Base-by-base conservation (phyloP, 176 grass and related monocot species). In the Eragrostis curvula region DNA sequence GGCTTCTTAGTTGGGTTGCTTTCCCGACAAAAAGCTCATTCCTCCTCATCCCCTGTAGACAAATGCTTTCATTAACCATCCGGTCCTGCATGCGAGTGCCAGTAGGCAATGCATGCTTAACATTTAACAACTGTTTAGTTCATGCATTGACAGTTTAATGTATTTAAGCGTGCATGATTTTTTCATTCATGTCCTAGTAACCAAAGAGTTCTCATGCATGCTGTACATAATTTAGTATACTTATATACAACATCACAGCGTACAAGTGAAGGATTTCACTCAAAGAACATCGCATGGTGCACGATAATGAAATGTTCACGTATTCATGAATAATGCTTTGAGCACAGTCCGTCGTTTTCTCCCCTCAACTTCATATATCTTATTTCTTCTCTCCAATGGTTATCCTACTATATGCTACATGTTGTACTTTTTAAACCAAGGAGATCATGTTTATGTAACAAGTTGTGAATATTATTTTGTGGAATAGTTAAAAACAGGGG, bases 1-100 rank as follows among this genome's bases (percentile, higher is more conserved):
- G 88, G 66, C 83, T 86, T 82, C 48, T 36, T 81, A 18, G 72
- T 89, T 82, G 83, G 63, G 78, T 86, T 89, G 88, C 83, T 86
- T 89, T 89, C 78, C n/a, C 78, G 80, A 70, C 83, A 66, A 59
- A 81, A 89, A 77, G 73, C 66, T 67, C 65, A 78, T 85, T 89
- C 66, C 83, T 32, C 39, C 58, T 65, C 28, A 79, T 81, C 52
- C 61, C 25, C 30, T 74, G 69, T 44, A 60, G 61, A 36, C 13
- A 20, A 51, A 44, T 43, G 57, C 18, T 8, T 79, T 57, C 71
- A 36, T 61, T 70, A 40, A 15, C 53, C 12, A 3, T 77, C 59
- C 48, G 43, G 20, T 8, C 57, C 66, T 48, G 23, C 32, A 48
- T 65, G 56, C 4, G 27, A 76, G 16, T 66, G 29, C 21, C 69